Conservation (phyloP, 257 asterid genomes). For the Ocimum tenuiflorum region DNA sequence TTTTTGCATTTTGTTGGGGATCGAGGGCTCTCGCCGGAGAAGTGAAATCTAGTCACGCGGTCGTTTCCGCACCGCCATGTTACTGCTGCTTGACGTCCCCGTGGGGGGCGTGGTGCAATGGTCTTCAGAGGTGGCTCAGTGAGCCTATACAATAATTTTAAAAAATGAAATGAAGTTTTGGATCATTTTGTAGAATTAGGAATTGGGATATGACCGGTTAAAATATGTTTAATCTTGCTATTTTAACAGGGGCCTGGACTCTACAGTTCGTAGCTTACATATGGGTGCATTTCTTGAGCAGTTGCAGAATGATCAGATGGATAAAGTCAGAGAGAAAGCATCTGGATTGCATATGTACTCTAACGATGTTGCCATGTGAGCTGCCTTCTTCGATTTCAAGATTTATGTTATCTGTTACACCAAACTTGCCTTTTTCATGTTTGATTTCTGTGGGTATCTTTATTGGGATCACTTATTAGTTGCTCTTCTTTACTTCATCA, state of each 20-base stretch:
- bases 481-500: not conserved
- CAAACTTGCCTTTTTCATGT: not conserved
- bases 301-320: slow-evolving; percentile 63
- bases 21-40: too few relatives aligned
- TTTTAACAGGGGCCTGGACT: slow-evolving; percentile 58
- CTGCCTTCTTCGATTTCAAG: slow-evolving; percentile 14
- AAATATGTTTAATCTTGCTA: slow-evolving; percentile 3
- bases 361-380: slow-evolving; percentile 86
- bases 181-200: not conserved
- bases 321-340: slow-evolving; percentile 52
- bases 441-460: slow-evolving; percentile 10
- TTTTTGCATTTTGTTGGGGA: not conserved
- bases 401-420: not conserved
- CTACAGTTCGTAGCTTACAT: slow-evolving; percentile 58
- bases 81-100: too few relatives aligned
- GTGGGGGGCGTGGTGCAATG: too few relatives aligned
- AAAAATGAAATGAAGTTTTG: not conserved
- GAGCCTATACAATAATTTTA: not conserved
- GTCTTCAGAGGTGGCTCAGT: not conserved
- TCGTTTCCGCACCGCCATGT: too few relatives aligned
- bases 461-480: not conserved
- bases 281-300: slow-evolving; percentile 85
- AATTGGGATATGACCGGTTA: not conserved
- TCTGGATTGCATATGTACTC: slow-evolving; percentile 85
- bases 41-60: too few relatives aligned